phyloP scores from a whole-genome alignment of 768 basidiomycete species.

The Dioszegia aurantiaca region DNA sequence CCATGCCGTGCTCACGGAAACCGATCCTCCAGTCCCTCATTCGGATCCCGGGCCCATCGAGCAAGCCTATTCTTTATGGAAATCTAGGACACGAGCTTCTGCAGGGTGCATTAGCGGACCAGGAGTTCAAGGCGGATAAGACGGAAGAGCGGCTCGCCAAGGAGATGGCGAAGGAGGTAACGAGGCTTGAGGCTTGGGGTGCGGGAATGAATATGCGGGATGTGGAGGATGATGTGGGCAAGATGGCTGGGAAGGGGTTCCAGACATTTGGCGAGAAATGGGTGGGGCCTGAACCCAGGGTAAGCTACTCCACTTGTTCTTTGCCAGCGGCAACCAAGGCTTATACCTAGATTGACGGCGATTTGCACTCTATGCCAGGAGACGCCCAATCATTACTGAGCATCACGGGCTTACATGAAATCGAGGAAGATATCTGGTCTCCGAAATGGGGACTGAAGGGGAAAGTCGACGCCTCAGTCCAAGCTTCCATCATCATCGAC shows the following conservation, averaged over 20 bases:
- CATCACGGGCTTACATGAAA: slow-evolving; percentile 71
- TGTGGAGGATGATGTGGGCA: slow-evolving; percentile 47
- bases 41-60: slow-evolving; percentile 58
- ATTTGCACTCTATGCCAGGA: slow-evolving; percentile 66
- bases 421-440: slow-evolving; percentile 98
- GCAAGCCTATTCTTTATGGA: slow-evolving; percentile 67
- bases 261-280: slow-evolving; percentile 55
- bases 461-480: slow-evolving; percentile 86
- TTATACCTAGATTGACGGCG: slow-evolving; percentile 59
- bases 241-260: slow-evolving; percentile 48
- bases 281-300: slow-evolving; percentile 62
- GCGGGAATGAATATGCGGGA: slow-evolving; percentile 49
- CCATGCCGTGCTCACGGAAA: slow-evolving; percentile 77
- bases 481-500: slow-evolving; percentile 62
- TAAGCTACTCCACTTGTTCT: slow-evolving; percentile 53
- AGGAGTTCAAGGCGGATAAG: slow-evolving; percentile 38
- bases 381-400: slow-evolving; percentile 60
- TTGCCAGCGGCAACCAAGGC: neutral
- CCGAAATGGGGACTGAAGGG: slow-evolving; percentile 93
- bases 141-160: slow-evolving; percentile 34
- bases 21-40: slow-evolving; percentile 66
- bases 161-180: slow-evolving; percentile 41
- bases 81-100: slow-evolving; percentile 90
- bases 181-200: slow-evolving; percentile 49
- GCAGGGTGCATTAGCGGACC: slow-evolving; percentile 66